Evolutionary conservation across 1,284 basidiomycete genomes (phyloP), one percentile per base, ranked within the genome.

Genomic region (Marasmius oreades): DNA sequence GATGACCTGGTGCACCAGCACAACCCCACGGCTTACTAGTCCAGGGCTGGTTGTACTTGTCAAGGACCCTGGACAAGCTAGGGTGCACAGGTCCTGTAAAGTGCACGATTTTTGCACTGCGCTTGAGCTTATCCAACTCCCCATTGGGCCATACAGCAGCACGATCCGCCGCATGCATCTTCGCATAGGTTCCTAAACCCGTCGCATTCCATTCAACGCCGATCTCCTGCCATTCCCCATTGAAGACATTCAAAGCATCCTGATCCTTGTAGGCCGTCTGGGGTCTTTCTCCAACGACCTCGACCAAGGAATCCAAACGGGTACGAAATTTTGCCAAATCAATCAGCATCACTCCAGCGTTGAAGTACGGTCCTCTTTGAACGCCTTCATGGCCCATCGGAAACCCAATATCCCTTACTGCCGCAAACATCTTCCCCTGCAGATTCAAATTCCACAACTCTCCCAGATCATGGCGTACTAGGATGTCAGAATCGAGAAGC

Each of bases 1-100:
- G 80, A 60, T 84, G 76, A 5, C 75, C 77, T 10, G 79, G 80
- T 0, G 79, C 71, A 5, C 80, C 78, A 0, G 76, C 70, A 59
- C 81, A 83, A 1, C 81, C 81, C 81, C 82, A 84, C 0, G 81
- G 82, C 58, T 84, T 85, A 5, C 78, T 71, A 1, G 76, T 77
- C 57, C 69, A 79, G 3, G 80, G 81, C 61, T 78, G 81, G 26
- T 81, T 72, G 59, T 73, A 79, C 0, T 78, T 77, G 62, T 82
- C 81, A 60, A 84, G 61, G 3, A 81, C 73, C 10, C 71, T 66
- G 5, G 67, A 73, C 58, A 82, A 54, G 3, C 64, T 61, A 1
- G 81, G 81, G 63, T 82, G 70, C 18, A 82, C 69, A 0, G 81
- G 76, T 0, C 82, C 82, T 0, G 81, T 82, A 67, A 84, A 85